A percentile compares a stretch with the other conserved stretches of the same genome.
Conservation (phyloP, 2,329 filamentous ascomycete genomes). For the Rhynchosporium agropyri region DNA sequence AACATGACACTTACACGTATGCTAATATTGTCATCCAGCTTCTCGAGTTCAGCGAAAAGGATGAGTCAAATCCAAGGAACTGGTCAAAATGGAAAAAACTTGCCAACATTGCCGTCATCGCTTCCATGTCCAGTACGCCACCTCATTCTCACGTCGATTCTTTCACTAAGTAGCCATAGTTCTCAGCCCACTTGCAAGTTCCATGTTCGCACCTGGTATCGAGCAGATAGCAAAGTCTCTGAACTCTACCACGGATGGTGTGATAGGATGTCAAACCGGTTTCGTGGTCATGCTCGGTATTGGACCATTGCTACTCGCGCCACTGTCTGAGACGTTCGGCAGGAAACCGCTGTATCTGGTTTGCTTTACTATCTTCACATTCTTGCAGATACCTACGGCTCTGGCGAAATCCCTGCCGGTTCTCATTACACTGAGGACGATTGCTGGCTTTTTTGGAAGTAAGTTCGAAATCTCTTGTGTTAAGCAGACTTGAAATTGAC, state of each 20-base stretch:
- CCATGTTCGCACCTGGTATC: constrained; percentile 54
- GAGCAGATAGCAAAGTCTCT: constrained; percentile 52
- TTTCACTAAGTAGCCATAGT: constrained; percentile 18
- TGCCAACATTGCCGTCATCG: constrained; percentile 36
- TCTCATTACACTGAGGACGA: constrained; percentile 59
- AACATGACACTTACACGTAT: background rate
- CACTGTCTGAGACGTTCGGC: constrained; percentile 36
- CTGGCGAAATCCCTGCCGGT: constrained; percentile 50
- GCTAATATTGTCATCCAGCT: constrained; percentile 11
- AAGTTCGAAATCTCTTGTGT: background rate
- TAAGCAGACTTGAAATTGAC: background rate
- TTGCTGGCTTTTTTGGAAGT: constrained; percentile 46
- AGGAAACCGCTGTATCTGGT: constrained; percentile 34
- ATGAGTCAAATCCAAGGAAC: constrained; percentile 33
- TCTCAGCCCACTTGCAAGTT: constrained; percentile 42
- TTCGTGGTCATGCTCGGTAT: constrained; percentile 34
- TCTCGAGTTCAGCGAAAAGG: constrained; percentile 30
- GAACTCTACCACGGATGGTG: constrained; percentile 48
- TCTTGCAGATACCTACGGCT: constrained; percentile 55
- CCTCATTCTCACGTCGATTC: background rate
- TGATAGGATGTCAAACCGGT: constrained; percentile 58
- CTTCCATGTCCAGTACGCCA: constrained; percentile 35
- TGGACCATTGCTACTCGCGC: constrained; percentile 29
- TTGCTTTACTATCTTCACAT: constrained; percentile 45
- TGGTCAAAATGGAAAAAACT: constrained; percentile 37